Percentiles rank a stretch among this genome's conserved stretches.
Evolutionary conservation across 2,329 filamentous ascomycete genomes (phyloP).

Genomic region (Colletotrichum abscissum): DNA sequence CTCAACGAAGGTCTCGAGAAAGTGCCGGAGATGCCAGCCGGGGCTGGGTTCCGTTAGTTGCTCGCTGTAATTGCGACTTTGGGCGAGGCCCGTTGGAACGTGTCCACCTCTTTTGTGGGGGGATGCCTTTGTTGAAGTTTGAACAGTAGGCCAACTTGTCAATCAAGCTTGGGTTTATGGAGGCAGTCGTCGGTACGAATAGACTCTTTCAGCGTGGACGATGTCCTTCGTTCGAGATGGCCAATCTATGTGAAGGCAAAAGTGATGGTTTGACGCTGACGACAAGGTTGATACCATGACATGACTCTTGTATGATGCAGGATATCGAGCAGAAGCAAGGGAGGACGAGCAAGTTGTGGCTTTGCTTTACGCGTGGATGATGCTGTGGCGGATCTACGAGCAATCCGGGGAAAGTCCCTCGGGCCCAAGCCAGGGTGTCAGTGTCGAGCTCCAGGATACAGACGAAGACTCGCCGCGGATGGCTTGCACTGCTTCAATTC

Average conservation of each 20-base stretch:
- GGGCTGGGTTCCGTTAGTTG: background rate
- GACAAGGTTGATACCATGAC: background rate
- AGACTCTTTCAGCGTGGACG: background rate
- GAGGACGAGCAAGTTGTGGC: background rate
- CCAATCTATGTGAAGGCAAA: slow-evolving; percentile 6
- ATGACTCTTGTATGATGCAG: background rate
- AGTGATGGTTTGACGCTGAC: slow-evolving; percentile 3
- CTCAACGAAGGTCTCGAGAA: background rate
- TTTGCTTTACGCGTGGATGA: background rate
- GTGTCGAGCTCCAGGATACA: slow-evolving; percentile 1
- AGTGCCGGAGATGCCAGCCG: background rate
- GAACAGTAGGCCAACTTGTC: background rate
- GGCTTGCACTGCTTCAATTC: slow-evolving; percentile 16
- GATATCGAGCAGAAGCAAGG: background rate
- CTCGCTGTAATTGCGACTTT: background rate
- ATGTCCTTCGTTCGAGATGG: background rate
- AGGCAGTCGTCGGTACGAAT: background rate
- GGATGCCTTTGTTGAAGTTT: background rate
- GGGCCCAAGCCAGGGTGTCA: background rate
- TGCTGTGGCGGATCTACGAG: slow-evolving; percentile 1
- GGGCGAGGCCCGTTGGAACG: background rate
- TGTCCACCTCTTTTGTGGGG: background rate
- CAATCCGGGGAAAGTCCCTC: background rate
- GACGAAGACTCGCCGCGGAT: background rate
- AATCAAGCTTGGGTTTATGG: background rate